Conservation (phyloP, 2,329 filamentous ascomycete genomes). For the Xylaria sp. region DNA sequence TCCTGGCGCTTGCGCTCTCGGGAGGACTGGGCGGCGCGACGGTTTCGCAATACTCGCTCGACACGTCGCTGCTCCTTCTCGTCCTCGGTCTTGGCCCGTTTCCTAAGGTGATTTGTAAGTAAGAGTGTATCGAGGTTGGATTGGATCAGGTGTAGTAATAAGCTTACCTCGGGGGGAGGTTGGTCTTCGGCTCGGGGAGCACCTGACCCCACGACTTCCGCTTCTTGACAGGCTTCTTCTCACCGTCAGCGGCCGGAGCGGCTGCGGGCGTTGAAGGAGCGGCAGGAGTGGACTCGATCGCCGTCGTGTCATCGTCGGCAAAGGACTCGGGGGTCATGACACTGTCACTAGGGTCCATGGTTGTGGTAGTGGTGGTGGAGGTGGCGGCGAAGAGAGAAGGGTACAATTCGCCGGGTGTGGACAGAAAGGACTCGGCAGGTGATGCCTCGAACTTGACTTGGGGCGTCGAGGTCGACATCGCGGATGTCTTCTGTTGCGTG, state of each 20-base stretch:
- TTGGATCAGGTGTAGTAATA: not conserved
- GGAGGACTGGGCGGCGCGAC: constrained; percentile 95
- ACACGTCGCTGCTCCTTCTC: constrained; percentile 99
- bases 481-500: constrained; percentile 38
- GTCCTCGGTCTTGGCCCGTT: constrained; percentile 98
- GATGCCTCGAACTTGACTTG: constrained; percentile 65
- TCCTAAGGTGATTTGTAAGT: constrained; percentile 61
- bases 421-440: constrained; percentile 65
- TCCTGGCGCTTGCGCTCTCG: constrained; percentile 90
- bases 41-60: constrained; percentile 95
- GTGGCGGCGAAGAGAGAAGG: constrained; percentile 60
- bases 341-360: constrained; percentile 58
- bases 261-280: constrained; percentile 40
- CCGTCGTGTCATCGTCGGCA: constrained; percentile 42
- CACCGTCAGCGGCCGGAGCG: constrained; percentile 42
- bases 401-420: constrained; percentile 61
- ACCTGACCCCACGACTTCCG: constrained; percentile 99
- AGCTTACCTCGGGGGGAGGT: constrained; percentile 84
- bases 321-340: constrained; percentile 61
- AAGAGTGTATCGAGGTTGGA: not conserved
- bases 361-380: constrained; percentile 52
- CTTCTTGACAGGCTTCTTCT: constrained; percentile 86
- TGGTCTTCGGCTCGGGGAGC: constrained; percentile 95
- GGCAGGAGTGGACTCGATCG: constrained; percentile 34
- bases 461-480: constrained; percentile 51